Evolutionary conservation across 441 rosid species (phyloP).

Genomic region (Eugenia klotzschiana): DNA sequence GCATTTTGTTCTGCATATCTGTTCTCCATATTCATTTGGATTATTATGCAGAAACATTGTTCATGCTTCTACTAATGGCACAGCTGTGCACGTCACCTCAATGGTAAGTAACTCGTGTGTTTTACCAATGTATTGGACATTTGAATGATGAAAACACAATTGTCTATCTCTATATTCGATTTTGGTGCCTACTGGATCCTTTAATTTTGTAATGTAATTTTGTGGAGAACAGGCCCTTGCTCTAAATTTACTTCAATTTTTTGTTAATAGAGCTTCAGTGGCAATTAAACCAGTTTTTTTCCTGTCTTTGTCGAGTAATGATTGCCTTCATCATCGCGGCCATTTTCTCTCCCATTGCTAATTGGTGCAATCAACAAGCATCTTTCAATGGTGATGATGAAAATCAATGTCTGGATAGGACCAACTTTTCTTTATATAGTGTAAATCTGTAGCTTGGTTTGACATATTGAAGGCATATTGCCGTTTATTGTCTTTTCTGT

Average conservation of each 20-base stretch:
- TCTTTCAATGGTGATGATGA: background rate
- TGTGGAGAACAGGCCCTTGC: background rate
- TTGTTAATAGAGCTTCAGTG: background rate
- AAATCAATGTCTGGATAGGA: background rate
- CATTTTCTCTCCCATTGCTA: background rate
- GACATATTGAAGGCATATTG: background rate
- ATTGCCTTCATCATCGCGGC: background rate
- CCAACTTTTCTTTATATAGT: background rate
- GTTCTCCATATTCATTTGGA: background rate
- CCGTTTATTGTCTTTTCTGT: background rate
- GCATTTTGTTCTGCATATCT: background rate
- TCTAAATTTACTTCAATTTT: background rate
- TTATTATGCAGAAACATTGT: slow-evolving; percentile 24
- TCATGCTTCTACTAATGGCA: slow-evolving; percentile 27
- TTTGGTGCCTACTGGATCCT: background rate
- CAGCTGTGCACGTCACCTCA: slow-evolving; percentile 29
- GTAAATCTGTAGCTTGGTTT: background rate
- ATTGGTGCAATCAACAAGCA: background rate
- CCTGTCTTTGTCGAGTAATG: background rate
- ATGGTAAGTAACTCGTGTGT: slow-evolving; percentile 29
- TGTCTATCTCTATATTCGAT: background rate
- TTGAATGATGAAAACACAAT: background rate
- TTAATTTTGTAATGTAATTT: background rate
- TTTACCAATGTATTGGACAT: background rate
- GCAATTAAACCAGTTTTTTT: background rate